Conservation (phyloP, 768 basidiomycete species). For the Leccinellum luteum region DNA sequence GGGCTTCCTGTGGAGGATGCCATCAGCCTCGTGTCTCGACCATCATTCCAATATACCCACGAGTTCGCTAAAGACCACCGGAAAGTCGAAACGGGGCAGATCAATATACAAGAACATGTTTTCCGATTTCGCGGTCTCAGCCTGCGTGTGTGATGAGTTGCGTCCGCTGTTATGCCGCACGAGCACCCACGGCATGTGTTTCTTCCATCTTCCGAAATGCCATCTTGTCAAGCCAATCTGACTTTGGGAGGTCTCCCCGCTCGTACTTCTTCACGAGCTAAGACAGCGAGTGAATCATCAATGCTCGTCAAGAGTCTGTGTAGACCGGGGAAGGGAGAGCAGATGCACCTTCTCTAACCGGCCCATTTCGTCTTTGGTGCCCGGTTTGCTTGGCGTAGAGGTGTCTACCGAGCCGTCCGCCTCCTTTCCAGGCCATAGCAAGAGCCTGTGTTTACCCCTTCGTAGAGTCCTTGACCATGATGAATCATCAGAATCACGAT, state of each 20-base stretch:
- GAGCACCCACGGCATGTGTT: slow-evolving; percentile 73
- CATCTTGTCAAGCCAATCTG: slow-evolving; percentile 94
- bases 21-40: not conserved
- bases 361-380: slow-evolving; percentile 88
- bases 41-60: slow-evolving; percentile 39
- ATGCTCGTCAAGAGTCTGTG: not conserved
- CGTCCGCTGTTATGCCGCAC: not conserved
- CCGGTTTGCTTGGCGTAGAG: slow-evolving; percentile 84
- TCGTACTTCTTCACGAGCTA: slow-evolving; percentile 95
- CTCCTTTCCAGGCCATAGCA: slow-evolving; percentile 78
- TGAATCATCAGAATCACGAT: not conserved
- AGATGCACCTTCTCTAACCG: slow-evolving; percentile 78
- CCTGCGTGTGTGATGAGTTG: slow-evolving; percentile 42
- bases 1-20: slow-evolving; percentile 36
- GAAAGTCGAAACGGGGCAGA: slow-evolving; percentile 94
- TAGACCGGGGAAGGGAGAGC: not conserved
- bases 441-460: slow-evolving; percentile 86
- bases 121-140: slow-evolving; percentile 87
- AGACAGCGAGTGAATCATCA: not conserved
- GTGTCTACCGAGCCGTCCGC: slow-evolving; percentile 84
- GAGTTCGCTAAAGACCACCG: slow-evolving; percentile 91
- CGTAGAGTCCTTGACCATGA: slow-evolving; percentile 65
- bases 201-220: slow-evolving; percentile 95
- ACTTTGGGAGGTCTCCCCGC: slow-evolving; percentile 87
- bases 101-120: slow-evolving; percentile 97